These are phyloP conservation scores for Besnoitia besnoiti DNA, from an alignment of 169 alveolate species.

Conservation along the genomic window DNA sequence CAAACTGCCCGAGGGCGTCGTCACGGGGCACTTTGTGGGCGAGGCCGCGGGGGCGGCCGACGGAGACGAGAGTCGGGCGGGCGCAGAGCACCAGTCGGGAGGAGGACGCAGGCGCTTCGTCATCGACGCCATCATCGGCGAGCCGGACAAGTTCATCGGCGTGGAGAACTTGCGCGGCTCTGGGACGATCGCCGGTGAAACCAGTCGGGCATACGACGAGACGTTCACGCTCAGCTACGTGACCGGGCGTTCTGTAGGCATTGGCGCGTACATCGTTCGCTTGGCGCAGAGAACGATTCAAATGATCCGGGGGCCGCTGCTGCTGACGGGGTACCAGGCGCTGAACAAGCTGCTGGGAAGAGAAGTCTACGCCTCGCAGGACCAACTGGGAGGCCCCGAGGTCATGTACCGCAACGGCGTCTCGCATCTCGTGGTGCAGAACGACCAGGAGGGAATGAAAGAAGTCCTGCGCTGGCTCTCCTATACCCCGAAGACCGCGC, in stretches of 20 bases:
- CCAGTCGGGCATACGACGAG: conserved; percentile 86
- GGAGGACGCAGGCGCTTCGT: conserved; percentile 40
- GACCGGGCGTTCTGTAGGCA: conserved; percentile 89
- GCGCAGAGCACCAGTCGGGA: background rate
- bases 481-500: conserved; percentile 75
- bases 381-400: conserved; percentile 89
- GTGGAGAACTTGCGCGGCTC: conserved; percentile 86
- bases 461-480: conserved; percentile 82
- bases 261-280: conserved; percentile 88
- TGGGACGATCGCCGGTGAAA: conserved; percentile 89
- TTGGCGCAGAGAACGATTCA: conserved; percentile 87
- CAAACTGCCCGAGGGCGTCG: conserved; percentile 65
- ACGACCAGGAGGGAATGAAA: conserved; percentile 84
- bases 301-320: conserved; percentile 81
- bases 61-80: conserved; percentile 8
- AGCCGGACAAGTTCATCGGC: conserved; percentile 72
- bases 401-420: conserved; percentile 89
- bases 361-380: conserved; percentile 87
- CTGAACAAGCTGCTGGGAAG: conserved; percentile 84
- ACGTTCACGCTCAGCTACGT: conserved; percentile 86
- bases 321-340: conserved; percentile 88
- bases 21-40: conserved; percentile 50
- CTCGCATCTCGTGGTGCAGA: conserved; percentile 82
- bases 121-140: conserved; percentile 60
- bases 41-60: background rate